Base-by-base conservation (phyloP, 2,329 filamentous ascomycete species). In the Fusarium chuoi region DNA sequence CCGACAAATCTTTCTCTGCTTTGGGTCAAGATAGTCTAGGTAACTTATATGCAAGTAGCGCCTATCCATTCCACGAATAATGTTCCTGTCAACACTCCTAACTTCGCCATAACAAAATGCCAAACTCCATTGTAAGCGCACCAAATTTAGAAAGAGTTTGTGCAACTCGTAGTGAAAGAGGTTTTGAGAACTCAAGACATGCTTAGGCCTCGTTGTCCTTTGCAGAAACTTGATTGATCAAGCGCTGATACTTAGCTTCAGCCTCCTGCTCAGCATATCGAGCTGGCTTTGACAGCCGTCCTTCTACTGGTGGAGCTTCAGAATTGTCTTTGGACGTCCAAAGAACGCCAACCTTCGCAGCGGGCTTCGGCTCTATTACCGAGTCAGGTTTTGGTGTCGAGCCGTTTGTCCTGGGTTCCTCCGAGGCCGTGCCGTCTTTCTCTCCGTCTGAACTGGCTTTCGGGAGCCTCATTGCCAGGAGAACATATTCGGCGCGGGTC, bases 381-480 rank as follows among this genome's bases (percentile, higher is more conserved):
- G 76, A 52, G 44, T 81, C 81, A 15, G 75, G 71, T 62, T 79
- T 81, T 20, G 80, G 78, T 13, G 79, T 80, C 13, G 79, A 79
- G 41, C 76, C 76, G 58, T 76, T 80, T 7, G 78, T 77, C 62
- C 77, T 82, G 38, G 74, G 68, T 42, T 83, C 82, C 26, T 84
- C 80, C 7, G 67, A 65, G 26, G 62, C 65, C 17, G 62, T 70
- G 10, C 73, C 75, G 17, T 81, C 79, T 39, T 78, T 79, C 5
- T 82, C 80, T n/a, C 77, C 75, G 7, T 81, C 80, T 30, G 77
- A 75, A 12, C 71, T 71, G 22, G 70, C 80, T 55, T 86, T 86
- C 1, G 90, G 90, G 20, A 93, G 83, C 54, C 90, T 87, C 90
- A 92, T 92, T 17, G 91, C 91, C 35, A 93, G 83, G 28, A 92